Evolutionary conservation across 1,284 basidiomycete genomes (phyloP).

Genomic region (Phlebopus sp.): DNA sequence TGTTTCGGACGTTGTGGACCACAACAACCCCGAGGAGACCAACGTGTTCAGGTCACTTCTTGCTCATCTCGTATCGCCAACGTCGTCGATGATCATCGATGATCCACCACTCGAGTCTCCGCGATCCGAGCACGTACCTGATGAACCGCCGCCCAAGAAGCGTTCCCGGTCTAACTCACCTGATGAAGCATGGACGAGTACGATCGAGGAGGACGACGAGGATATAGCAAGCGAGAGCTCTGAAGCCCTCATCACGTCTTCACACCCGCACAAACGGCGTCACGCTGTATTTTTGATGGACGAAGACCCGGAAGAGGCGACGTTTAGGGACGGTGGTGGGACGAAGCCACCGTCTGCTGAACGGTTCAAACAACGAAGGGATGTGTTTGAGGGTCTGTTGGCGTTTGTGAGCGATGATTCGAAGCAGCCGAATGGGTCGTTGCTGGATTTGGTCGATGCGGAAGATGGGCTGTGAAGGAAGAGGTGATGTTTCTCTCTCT

Average conservation of each 20-base stretch:
- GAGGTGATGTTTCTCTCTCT: neutral
- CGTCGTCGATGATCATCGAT: constrained; percentile 5
- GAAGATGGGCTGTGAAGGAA: constrained; percentile 28
- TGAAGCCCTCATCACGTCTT: neutral
- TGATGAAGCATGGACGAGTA: constrained; percentile 29
- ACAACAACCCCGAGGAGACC: constrained; percentile 58
- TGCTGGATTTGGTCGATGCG: constrained; percentile 53
- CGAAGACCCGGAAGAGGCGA: constrained; percentile 37
- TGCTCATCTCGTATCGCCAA: constrained; percentile 49
- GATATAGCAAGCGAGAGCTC: constrained; percentile 4
- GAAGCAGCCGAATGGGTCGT: constrained; percentile 59
- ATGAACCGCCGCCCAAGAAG: constrained; percentile 34
- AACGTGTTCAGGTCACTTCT: constrained; percentile 65
- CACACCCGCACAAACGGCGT: constrained; percentile 16
- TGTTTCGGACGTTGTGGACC: constrained; percentile 69
- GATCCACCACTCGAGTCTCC: neutral
- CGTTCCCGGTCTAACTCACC: constrained; percentile 38
- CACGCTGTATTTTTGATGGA: constrained; percentile 30
- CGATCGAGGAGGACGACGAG: constrained; percentile 29
- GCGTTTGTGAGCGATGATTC: constrained; percentile 57
- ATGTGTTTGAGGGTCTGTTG: constrained; percentile 66
- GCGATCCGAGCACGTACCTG: constrained; percentile 3
- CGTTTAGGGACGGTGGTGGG: constrained; percentile 12
- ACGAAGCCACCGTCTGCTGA: constrained; percentile 28
- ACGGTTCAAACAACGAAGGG: constrained; percentile 58